Evolutionary conservation across 495 filamentous ascomycete species (phyloP), one percentile per base, ranked within the genome.

Genomic region (Peziza echinospora): DNA sequence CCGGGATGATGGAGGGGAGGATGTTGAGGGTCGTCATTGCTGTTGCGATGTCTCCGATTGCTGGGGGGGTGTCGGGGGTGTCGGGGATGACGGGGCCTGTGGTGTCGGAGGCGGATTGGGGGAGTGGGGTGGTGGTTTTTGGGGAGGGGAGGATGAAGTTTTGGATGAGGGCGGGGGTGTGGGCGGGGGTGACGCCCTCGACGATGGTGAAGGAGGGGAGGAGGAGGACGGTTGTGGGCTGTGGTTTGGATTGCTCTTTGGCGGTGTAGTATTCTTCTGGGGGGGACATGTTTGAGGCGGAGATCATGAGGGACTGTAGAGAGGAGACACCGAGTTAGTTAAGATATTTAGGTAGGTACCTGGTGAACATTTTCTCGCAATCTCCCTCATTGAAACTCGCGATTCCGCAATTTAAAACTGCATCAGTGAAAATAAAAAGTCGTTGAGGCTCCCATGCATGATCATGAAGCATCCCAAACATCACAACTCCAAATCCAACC

Each of bases 211-310:
- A 96, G 45, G 83, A 74, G 6, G 89, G 89, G 2, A 97, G 78
- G 17, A 97, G 67, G 40, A 96, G 72, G 19, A 93, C 73, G 8
- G 71, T 83, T 5, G 89, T 93, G 0, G 83, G 80, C 44, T 77
- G 67, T 0, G 62, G 59, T 48, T 77, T 71, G 22, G 71, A 68
- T 6, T 66, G 56, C 2, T 70, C 68, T 57, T 75, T 61, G 44
- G 62, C 58, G 49, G 64, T 53, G 51, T 70, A 60, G 49, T 72
- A 66, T 54, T 74, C 66, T 43, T 69, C 64, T 10, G 83, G 82
- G 5, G 82, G 73, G 25, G 79, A 81, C 55, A 96, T 89, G 62
- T 96, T 89, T 44, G 82, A 93, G 34, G 89, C 89, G 2, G 86
- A 93, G 25, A 96, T 70, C 73, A 92, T 92, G 51, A 94, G 68